Conservation (phyloP, 2,329 filamentous ascomycete species). For the Colletotrichum sp. region DNA sequence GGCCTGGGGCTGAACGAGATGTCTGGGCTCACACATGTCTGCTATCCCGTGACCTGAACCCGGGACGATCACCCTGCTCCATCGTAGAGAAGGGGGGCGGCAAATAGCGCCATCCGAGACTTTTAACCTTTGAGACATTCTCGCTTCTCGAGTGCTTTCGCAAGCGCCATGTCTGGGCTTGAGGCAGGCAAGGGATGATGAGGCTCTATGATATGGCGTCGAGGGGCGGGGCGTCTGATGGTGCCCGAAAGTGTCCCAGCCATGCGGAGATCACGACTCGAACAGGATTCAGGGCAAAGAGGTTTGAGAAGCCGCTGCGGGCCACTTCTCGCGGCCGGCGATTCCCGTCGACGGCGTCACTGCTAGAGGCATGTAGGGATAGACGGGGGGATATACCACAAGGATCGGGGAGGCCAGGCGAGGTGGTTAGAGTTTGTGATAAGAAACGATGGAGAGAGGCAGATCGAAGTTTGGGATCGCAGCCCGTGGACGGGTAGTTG, state of each 20-base stretch:
- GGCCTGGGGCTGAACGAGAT: not conserved
- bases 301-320: not conserved
- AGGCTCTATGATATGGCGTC: not conserved
- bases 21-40: not conserved
- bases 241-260: not conserved
- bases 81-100: not conserved
- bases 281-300: not conserved
- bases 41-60: not conserved
- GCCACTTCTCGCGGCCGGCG: not conserved
- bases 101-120: not conserved
- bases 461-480: not conserved
- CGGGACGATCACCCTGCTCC: not conserved
- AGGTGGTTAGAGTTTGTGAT: not conserved
- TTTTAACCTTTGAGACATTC: not conserved
- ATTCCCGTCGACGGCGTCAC: not conserved
- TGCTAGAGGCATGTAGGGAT: not conserved
- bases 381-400: not conserved
- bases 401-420: not conserved
- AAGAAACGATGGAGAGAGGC: not conserved
- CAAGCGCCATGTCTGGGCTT: not conserved
- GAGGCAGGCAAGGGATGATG: slow-evolving; percentile 4
- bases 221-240: not conserved
- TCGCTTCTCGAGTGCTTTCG: not conserved
- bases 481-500: not conserved
- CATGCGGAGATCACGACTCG: not conserved